Evolutionary conservation across 2,329 filamentous ascomycete genomes (phyloP).

Genomic region (Cadophora luteo-olivacea): DNA sequence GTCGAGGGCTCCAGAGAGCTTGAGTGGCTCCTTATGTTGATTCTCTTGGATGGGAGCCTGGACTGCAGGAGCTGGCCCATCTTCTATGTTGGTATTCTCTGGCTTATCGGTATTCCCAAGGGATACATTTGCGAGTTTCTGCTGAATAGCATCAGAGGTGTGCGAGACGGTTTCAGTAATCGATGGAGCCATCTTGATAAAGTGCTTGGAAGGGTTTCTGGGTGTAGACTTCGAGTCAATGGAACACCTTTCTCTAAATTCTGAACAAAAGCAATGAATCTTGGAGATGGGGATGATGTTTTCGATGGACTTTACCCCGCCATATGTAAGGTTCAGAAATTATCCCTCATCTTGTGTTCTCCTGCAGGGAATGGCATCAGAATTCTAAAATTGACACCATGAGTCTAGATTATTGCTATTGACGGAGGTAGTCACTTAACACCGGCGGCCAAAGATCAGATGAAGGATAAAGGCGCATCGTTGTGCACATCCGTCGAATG

Average conservation of each 20-base stretch:
- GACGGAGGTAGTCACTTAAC: constrained; percentile 14
- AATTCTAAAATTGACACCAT: constrained; percentile 27
- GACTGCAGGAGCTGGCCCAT: constrained; percentile 34
- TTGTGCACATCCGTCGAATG: neutral
- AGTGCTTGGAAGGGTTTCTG: neutral
- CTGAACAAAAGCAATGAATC: too few species aligned
- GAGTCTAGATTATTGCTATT: neutral
- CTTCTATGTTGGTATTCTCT: constrained; percentile 6
- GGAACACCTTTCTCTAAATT: too few species aligned
- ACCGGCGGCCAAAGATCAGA: constrained; percentile 6
- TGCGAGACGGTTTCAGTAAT: constrained; percentile 36
- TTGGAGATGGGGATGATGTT: neutral
- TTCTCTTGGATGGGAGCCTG: constrained; percentile 26
- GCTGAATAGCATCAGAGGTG: constrained; percentile 37
- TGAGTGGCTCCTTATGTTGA: constrained; percentile 40
- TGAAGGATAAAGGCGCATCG: neutral
- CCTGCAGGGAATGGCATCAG: constrained; percentile 24
- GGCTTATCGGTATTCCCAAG: constrained; percentile 17
- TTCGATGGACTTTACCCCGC: neutral
- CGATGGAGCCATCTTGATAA: constrained; percentile 39
- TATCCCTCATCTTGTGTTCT: neutral
- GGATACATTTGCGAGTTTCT: constrained; percentile 35
- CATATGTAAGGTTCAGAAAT: constrained; percentile 6
- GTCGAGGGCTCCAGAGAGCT: constrained; percentile 40
- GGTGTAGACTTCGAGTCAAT: neutral